Evolutionary conservation across 2,329 filamentous ascomycete species (phyloP), one percentile per base, ranked within the genome.

Genomic region (Pestalotiopsis fici): DNA sequence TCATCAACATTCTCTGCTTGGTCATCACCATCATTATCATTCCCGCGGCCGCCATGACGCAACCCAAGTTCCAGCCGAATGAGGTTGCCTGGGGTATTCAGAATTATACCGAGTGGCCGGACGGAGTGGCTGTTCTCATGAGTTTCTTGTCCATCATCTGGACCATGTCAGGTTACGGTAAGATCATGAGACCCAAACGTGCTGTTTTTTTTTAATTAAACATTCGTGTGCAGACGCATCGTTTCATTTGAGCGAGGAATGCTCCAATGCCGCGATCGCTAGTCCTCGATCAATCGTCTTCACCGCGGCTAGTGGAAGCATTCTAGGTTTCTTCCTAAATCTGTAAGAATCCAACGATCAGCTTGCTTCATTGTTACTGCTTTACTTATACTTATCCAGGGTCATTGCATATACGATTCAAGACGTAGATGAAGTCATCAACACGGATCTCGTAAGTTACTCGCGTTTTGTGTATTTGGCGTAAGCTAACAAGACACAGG

Each of bases 191-290:
- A 23, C 3, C 31, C 28, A 6, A 21, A 18, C 9, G 1, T 60
- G 2, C 11, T n/a, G 25, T 6, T 4, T n/a, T n/a, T n/a, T n/a
- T n/a, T n/a, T n/a, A n/a, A n/a, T n/a, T n/a, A n/a, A n/a, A n/a
- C n/a, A n/a, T n/a, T n/a, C n/a, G n/a, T n/a, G n/a, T n/a, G n/a
- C n/a, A 74, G 90, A 92, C 76, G 85, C 85, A 0, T 88, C 90
- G 0, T 93, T 93, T 76, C 91, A 93, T 78, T 78, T 93, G n/a
- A 86, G 88, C 3, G 91, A 94, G 74, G 91, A 94, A 77, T 93
- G 91, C 78, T 90, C 88, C 68, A 93, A 93, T 71, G 91, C 91
- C 31, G 89, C 87, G 71, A 79, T 93, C 59, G 91, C 91, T 35
- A 87, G 90, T 11, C 91, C 91, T 0, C 87, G 91, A 13, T 91